Evolutionary conservation across 164 flowering plant genomes (phyloP).

Genomic region (Aristolochia contorta): DNA sequence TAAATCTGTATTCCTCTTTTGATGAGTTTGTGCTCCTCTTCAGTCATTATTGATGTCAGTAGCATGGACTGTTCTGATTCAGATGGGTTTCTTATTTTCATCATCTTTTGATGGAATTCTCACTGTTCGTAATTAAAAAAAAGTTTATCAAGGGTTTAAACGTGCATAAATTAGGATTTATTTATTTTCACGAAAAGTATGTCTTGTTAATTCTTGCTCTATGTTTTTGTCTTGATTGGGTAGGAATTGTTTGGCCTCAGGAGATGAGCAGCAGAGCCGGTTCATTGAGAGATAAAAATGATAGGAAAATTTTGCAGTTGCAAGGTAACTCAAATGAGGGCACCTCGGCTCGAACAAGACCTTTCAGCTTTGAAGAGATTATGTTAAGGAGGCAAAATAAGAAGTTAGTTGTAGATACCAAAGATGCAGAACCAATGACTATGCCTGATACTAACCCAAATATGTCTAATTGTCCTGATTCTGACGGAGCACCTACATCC

Average conservation of each 20-base stretch:
- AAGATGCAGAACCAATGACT: constrained; percentile 16
- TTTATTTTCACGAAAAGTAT: too few relatives aligned
- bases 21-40: too few relatives aligned
- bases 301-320: constrained; percentile 13
- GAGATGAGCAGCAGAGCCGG: constrained; percentile 42
- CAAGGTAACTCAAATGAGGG: constrained; percentile 35
- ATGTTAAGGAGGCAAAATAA: constrained; percentile 61
- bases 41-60: too few relatives aligned
- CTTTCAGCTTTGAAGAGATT: constrained; percentile 73
- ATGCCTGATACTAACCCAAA: constrained; percentile 12
- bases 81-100: too few relatives aligned
- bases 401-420: constrained; percentile 24
- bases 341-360: constrained; percentile 89
- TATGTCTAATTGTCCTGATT: constrained; percentile 17
- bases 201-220: too few relatives aligned
- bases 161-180: too few relatives aligned
- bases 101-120: too few relatives aligned
- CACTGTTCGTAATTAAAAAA: too few relatives aligned
- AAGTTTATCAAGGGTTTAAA: too few relatives aligned
- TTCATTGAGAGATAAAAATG: constrained; percentile 25
- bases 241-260: constrained; percentile 3
- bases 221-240: too few relatives aligned
- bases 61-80: too few relatives aligned
- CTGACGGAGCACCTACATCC: constrained; percentile 15
- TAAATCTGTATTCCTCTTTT: too few relatives aligned